A percentile compares a stretch with the other conserved stretches of the same genome.
Conservation (phyloP, 495 filamentous ascomycete species). For the Neurospora discreta region DNA sequence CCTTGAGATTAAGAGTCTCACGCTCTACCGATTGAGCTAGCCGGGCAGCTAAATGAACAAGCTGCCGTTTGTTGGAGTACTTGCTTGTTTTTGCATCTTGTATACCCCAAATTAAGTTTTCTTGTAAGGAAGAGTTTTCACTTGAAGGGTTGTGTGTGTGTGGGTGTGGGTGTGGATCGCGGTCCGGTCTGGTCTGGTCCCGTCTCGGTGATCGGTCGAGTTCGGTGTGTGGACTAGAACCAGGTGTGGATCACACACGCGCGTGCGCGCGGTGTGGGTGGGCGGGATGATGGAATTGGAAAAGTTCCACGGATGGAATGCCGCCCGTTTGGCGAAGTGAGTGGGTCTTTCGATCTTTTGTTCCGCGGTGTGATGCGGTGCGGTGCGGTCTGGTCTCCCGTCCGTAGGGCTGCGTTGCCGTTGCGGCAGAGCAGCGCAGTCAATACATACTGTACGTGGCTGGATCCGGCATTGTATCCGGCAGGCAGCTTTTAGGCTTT, state of each 20-base stretch:
- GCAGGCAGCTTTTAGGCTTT: neutral
- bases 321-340: neutral
- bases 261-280: neutral
- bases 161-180: too few relatives aligned
- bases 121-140: neutral
- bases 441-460: too few relatives aligned
- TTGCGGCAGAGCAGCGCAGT: neutral
- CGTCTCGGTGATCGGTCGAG: too few relatives aligned
- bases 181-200: too few relatives aligned
- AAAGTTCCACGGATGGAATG: neutral
- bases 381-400: too few relatives aligned
- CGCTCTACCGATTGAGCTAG: conserved; percentile 69
- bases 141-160: neutral
- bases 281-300: neutral
- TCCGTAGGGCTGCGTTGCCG: neutral
- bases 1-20: conserved; percentile 46
- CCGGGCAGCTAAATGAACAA: conserved; percentile 9
- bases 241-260: too few relatives aligned
- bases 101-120: neutral
- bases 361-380: too few relatives aligned
- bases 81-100: neutral
- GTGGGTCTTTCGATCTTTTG: neutral
- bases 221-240: neutral
- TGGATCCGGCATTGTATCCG: neutral
- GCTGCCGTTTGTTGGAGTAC: neutral